Evolutionary conservation across 495 filamentous ascomycete species (phyloP), one percentile per base, ranked within the genome.

Genomic region (Tuber aestivum): DNA sequence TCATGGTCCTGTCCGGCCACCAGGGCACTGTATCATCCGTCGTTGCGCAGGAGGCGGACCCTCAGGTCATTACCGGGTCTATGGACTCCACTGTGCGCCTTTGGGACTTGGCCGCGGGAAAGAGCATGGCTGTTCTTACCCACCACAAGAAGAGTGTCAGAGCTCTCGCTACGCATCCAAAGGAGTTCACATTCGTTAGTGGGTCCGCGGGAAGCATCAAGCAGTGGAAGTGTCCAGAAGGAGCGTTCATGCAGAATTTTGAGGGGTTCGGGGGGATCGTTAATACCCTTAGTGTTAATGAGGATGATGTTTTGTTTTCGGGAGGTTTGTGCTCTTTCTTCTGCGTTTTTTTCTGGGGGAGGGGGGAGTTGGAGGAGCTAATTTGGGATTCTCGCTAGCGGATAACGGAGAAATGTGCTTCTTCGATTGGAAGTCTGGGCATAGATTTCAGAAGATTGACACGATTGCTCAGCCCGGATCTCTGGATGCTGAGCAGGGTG

Each of bases 241-340:
- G 95, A 50, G 94, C 92, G 42, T 97, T 99, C 84, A 99, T 99
- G 96, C 94, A 97, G 85, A 98, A 98, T 85, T 99, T 97, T 82
- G 94, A 97, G 65, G 94, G 94, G 56, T 94, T 97, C 78, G 97
- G 97, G 79, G 89, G 93, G 69, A 93, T 99, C 84, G 95, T 98
- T 86, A 99, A 99, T 83, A 93, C 93, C 0, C 84, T 99, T n/a
- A 86, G 91, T 45, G 93, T 93, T 45, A 99, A 99, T 83, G 93
- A 97, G 76, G 93, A 97, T 82, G 94, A 97, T 80, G 92, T 98
- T 16, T 84, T 98, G 41, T 97, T 98, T 85, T 96, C 94, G 18
- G 96, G 96, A 18, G 95, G 81, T 84, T 80, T 73, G 78, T 76
- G n/a, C 23, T 18, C 37, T 76, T 37, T 41, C 38, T 41, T n/a